Evolutionary conservation across 306 rosid species (phyloP).

Genomic region (Medicago arabica): DNA sequence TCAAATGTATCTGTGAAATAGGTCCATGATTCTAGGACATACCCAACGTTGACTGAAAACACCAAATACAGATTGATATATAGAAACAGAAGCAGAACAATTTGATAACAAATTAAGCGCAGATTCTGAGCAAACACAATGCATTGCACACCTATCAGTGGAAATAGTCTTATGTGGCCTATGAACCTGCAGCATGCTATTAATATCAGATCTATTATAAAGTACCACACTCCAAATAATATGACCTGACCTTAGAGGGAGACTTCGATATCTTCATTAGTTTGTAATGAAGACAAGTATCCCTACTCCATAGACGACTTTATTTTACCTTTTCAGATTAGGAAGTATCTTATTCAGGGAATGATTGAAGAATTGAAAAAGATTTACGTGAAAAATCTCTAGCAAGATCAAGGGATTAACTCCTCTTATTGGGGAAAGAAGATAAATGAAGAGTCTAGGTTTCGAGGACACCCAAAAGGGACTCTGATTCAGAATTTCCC

Average conservation of each 20-base stretch:
- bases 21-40: not conserved
- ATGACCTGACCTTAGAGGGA: not conserved
- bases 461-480: not conserved
- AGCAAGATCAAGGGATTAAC: not conserved
- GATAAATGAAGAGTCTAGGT: not conserved
- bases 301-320: not conserved
- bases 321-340: not conserved
- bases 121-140: slow-evolving; percentile 2
- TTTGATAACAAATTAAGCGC: not conserved
- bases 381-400: not conserved
- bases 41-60: not conserved
- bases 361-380: not conserved
- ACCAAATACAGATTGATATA: not conserved
- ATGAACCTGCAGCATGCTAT: not conserved
- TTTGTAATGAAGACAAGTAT: not conserved
- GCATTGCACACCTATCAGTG: slow-evolving; percentile 7
- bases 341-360: not conserved
- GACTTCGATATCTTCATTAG: not conserved
- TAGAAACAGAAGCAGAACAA: not conserved
- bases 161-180: not conserved
- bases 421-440: not conserved
- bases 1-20: not conserved
- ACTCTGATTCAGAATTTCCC: not conserved
- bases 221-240: not conserved
- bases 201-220: not conserved